Evolutionary conservation across 768 basidiomycete species (phyloP).

Genomic region (Tricholoma matsutake): DNA sequence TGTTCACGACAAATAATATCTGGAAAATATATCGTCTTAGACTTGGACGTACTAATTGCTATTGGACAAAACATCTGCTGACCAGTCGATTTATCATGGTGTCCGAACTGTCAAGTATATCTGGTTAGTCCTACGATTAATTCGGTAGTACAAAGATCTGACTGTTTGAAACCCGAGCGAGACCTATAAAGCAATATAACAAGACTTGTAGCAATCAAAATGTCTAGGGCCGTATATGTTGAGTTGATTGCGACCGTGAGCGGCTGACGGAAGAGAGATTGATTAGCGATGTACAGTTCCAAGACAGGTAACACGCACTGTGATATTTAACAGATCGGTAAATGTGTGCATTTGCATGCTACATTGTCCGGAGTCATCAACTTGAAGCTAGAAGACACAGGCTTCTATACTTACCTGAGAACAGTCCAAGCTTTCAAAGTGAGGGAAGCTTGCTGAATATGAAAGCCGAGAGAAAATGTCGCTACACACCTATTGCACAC

Average conservation of each 20-base stretch:
- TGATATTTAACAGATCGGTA: slow-evolving; percentile 30
- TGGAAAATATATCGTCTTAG: not conserved
- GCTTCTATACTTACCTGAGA: slow-evolving; percentile 29
- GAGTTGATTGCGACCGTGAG: slow-evolving; percentile 52
- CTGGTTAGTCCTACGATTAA: not conserved
- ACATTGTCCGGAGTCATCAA: not conserved
- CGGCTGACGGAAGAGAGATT: slow-evolving; percentile 24
- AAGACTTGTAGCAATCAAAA: slow-evolving; percentile 46
- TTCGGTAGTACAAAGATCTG: not conserved
- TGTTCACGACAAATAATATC: slow-evolving; percentile 22
- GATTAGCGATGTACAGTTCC: not conserved
- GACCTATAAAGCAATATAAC: slow-evolving; percentile 43
- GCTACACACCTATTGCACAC: slow-evolving; percentile 32
- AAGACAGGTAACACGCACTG: slow-evolving; percentile 23
- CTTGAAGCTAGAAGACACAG: not conserved
- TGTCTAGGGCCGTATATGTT: slow-evolving; percentile 43
- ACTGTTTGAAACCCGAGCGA: slow-evolving; percentile 52
- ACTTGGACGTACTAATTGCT: not conserved
- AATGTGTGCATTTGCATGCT: slow-evolving; percentile 41
- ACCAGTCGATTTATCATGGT: slow-evolving; percentile 17
- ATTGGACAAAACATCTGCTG: not conserved
- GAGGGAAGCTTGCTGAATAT: not conserved
- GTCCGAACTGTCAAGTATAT: slow-evolving; percentile 15
- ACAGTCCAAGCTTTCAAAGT: slow-evolving; percentile 37
- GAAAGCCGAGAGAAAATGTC: not conserved